A percentile compares a stretch with the other conserved stretches of the same genome.
These are phyloP conservation scores for Domatiomyces globalis DNA, from an alignment of 2,329 filamentous ascomycete genomes.

Conservation along the genomic window DNA sequence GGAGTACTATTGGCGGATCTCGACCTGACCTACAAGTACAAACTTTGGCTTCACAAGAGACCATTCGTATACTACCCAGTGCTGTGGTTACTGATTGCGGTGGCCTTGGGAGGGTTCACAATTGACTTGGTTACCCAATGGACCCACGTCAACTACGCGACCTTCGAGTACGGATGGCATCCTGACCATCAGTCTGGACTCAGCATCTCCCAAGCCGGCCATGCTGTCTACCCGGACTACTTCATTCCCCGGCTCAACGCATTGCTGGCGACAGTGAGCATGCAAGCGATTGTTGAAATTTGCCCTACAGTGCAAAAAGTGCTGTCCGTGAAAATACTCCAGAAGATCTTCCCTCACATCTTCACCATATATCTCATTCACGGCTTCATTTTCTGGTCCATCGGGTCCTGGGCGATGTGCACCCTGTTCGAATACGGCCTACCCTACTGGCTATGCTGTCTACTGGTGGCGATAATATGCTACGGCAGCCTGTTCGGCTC, in stretches of 20 bases:
- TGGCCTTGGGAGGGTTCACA: slow-evolving; percentile 22
- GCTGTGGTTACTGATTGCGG: slow-evolving; percentile 21
- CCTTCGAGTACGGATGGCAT: slow-evolving; percentile 32
- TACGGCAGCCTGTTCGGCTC: slow-evolving; percentile 4
- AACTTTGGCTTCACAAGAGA: slow-evolving; percentile 24
- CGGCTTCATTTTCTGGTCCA: slow-evolving; percentile 25
- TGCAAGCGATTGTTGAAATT: slow-evolving; percentile 25
- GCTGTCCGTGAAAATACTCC: slow-evolving; percentile 27
- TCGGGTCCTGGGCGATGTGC: slow-evolving; percentile 18
- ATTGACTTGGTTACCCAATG: slow-evolving; percentile 22
- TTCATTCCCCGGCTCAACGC: slow-evolving; percentile 32
- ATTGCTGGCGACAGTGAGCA: slow-evolving; percentile 26
- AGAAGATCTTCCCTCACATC: slow-evolving; percentile 34
- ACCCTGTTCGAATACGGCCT: slow-evolving; percentile 10
- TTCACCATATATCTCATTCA: slow-evolving; percentile 38
- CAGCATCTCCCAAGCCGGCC: slow-evolving; percentile 23
- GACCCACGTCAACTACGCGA: slow-evolving; percentile 14
- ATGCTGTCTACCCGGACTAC: slow-evolving; percentile 30
- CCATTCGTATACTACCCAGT: slow-evolving; percentile 27
- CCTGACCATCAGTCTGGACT: slow-evolving; percentile 28
- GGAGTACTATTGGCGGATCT: slow-evolving; percentile 33
- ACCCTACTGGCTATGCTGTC: slow-evolving; percentile 19
- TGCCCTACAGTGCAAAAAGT: slow-evolving; percentile 28
- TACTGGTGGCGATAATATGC: slow-evolving; percentile 14
- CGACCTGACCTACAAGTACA: slow-evolving; percentile 34